phyloP scores from a whole-genome alignment of 2,329 filamentous ascomycete genomes.

The Corynespora cassiicola region DNA sequence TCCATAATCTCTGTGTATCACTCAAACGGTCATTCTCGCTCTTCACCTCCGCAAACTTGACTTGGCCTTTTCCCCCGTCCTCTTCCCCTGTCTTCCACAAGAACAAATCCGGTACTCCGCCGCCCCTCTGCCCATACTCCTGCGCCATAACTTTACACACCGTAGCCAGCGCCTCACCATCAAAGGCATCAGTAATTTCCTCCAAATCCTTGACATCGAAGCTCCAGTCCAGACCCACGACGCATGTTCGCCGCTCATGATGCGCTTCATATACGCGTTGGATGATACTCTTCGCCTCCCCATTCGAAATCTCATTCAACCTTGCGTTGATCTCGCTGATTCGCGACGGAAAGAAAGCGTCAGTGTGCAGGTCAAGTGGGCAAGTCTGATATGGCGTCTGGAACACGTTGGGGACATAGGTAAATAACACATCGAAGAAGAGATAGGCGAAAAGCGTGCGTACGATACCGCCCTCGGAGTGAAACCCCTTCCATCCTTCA shows the following conservation, averaged over 20 bases:
- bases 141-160: conserved; percentile 95
- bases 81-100: conserved; percentile 70
- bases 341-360: conserved; percentile 87
- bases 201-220: conserved; percentile 80
- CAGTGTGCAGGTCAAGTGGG: conserved; percentile 89
- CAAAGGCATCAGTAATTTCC: conserved; percentile 80
- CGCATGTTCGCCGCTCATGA: conserved; percentile 75
- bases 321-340: conserved; percentile 88
- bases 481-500: conserved; percentile 92
- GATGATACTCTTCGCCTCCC: conserved; percentile 72
- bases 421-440: conserved; percentile 91
- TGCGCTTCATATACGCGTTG: conserved; percentile 72
- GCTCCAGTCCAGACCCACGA: conserved; percentile 92
- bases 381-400: conserved; percentile 95
- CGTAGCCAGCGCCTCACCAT: conserved; percentile 78
- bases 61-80: conserved; percentile 56
- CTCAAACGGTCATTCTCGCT: conserved; percentile 85
- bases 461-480: conserved; percentile 88
- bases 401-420: conserved; percentile 95
- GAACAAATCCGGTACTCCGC: conserved; percentile 91
- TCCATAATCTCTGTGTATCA: conserved; percentile 96
- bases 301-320: conserved; percentile 86
- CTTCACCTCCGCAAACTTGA: conserved; percentile 72
- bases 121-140: conserved; percentile 85
- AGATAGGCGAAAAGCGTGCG: conserved; percentile 85